Conservation (phyloP, 495 filamentous ascomycete species). For the Hypoxylon crocopeplum region DNA sequence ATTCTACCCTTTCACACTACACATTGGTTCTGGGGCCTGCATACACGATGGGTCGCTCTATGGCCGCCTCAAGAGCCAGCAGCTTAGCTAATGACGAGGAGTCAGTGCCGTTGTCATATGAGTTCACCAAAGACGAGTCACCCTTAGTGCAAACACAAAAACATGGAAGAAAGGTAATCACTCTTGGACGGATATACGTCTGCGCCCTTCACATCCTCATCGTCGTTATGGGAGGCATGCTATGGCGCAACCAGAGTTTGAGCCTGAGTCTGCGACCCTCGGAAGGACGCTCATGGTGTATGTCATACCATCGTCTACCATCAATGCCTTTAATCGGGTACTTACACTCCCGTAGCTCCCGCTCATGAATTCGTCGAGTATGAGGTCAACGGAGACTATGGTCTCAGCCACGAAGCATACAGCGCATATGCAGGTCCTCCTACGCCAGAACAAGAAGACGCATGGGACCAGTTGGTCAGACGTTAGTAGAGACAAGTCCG, state of each 20-base stretch:
- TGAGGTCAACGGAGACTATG: neutral
- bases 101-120: too few relatives aligned
- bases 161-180: neutral
- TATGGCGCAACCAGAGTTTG: neutral
- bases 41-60: too few relatives aligned
- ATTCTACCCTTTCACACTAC: too few relatives aligned
- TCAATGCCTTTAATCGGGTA: too few relatives aligned
- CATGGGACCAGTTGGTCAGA: neutral
- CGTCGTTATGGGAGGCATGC: neutral
- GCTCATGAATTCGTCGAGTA: too few relatives aligned
- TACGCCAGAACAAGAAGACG: neutral
- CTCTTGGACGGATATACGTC: neutral
- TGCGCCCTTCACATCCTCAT: neutral
- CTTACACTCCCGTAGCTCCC: too few relatives aligned
- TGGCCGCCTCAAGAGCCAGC: too few relatives aligned
- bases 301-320: neutral
- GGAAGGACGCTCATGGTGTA: neutral
- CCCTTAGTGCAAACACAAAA: neutral
- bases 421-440: neutral
- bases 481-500: too few relatives aligned
- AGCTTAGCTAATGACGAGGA: too few relatives aligned
- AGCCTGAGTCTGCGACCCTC: neutral
- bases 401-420: neutral
- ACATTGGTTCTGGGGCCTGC: too few relatives aligned
- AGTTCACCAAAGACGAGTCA: too few relatives aligned